Evolutionary conservation across 129 eudicot species (phyloP).

Genomic region (Helianthus tuberosus): DNA sequence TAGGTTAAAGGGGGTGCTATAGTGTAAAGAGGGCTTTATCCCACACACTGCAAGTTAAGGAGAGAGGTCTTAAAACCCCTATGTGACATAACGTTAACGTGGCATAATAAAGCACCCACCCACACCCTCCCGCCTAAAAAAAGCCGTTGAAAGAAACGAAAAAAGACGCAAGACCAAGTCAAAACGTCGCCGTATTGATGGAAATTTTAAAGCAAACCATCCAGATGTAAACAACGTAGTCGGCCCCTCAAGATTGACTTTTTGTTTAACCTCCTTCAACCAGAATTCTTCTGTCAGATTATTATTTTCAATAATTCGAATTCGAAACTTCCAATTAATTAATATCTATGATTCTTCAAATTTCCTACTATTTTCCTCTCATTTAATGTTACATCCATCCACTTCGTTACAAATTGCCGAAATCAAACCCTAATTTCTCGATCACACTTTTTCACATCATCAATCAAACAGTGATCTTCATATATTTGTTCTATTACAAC

Average conservation of each 20-base stretch:
- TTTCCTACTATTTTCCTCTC: neutral
- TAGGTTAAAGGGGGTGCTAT: too few relatives aligned
- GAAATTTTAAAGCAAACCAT: neutral
- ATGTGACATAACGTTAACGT: too few relatives aligned
- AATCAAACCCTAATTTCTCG: slow-evolving; percentile 7
- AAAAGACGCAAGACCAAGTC: neutral
- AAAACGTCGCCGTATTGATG: slow-evolving; percentile 19
- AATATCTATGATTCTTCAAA: slow-evolving; percentile 13
- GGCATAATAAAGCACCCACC: too few relatives aligned
- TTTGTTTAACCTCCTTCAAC: slow-evolving; percentile 1
- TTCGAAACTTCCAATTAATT: slow-evolving; percentile 18
- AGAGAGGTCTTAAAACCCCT: too few relatives aligned
- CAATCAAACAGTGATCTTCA: slow-evolving; percentile 19
- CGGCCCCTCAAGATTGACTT: slow-evolving; percentile 24
- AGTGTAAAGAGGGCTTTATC: too few relatives aligned
- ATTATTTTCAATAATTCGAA: neutral
- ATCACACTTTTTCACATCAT: neutral
- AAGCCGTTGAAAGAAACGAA: too few relatives aligned
- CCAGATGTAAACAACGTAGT: slow-evolving; percentile 16
- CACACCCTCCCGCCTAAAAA: too few relatives aligned
- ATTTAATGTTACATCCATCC: slow-evolving; percentile 15
- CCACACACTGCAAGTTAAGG: too few relatives aligned
- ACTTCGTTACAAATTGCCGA: neutral
- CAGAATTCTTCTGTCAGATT: neutral
- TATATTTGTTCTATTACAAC: too few relatives aligned